phyloP scores from a whole-genome alignment of 768 basidiomycete species.

The Suillus clintonianus region DNA sequence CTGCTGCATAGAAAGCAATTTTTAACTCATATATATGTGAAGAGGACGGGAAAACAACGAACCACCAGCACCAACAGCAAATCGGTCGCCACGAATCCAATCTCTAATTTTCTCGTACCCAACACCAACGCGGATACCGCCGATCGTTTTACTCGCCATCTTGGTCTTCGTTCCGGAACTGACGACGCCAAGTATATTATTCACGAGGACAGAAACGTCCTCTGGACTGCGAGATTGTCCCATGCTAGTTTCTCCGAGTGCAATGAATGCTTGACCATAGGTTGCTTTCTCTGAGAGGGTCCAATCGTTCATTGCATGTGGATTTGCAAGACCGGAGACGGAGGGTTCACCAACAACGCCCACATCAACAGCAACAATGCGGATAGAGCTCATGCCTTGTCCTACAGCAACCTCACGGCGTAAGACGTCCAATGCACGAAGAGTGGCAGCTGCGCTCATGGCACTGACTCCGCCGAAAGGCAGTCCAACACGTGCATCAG shows the following conservation, averaged over 20 bases:
- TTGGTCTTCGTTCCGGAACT: slow-evolving; percentile 48
- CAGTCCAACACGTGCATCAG: slow-evolving; percentile 72
- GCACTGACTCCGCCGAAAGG: slow-evolving; percentile 65
- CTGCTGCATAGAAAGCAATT: slow-evolving; percentile 44
- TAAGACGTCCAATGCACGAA: slow-evolving; percentile 72
- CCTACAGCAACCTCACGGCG: slow-evolving; percentile 72
- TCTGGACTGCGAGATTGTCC: slow-evolving; percentile 49
- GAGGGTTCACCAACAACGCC: slow-evolving; percentile 48
- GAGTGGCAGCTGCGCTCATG: slow-evolving; percentile 75
- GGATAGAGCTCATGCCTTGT: slow-evolving; percentile 53
- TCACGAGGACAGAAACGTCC: slow-evolving; percentile 58
- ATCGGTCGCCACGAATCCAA: slow-evolving; percentile 66
- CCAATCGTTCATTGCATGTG: slow-evolving; percentile 67
- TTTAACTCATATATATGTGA: slow-evolving; percentile 6
- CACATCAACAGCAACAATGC: slow-evolving; percentile 73
- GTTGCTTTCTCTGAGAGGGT: slow-evolving; percentile 70
- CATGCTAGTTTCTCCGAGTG: slow-evolving; percentile 43
- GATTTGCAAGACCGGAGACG: slow-evolving; percentile 31
- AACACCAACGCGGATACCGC: slow-evolving; percentile 48
- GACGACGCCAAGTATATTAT: slow-evolving; percentile 59
- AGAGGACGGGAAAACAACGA: slow-evolving; percentile 20
- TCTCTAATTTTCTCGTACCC: slow-evolving; percentile 43
- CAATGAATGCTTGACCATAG: slow-evolving; percentile 70
- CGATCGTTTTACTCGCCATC: slow-evolving; percentile 40
- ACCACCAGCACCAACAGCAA: slow-evolving; percentile 83